Evolutionary conservation across 2,329 filamentous ascomycete species (phyloP), one percentile per base, ranked within the genome.

Genomic region (Elsinoe fawcettii): DNA sequence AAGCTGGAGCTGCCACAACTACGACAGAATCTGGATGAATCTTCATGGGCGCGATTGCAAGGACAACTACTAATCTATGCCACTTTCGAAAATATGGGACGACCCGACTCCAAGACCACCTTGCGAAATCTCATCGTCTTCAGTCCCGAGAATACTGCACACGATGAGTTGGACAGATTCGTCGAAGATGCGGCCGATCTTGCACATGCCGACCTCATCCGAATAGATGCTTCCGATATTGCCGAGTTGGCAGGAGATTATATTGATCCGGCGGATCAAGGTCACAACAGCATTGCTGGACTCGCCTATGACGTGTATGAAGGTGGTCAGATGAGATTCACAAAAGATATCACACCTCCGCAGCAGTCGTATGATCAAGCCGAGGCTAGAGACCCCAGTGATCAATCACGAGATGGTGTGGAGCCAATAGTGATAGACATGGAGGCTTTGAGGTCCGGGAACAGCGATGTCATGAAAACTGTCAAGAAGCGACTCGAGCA

Each of bases 191-290:
- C 86, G 43, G 86, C 87, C 0, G 73, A 74, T 11, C 77, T 82
- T 32, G 73, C 87, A 5, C 74, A 73, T 5, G 85, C 87, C 2
- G 83, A 92, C 62, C 66, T 92, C 2, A 72, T 93, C 30, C 78
- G 81, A 18, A 67, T 95, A 9, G 81, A 85, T 65, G 82, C 88
- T 1, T 80, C 84, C 60, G 85, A 87, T 65, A 72, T 95, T 55
- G 86, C 86, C 2, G 78, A 85, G 51, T 74, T 93, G 23, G 77
- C 85, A 0, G 86, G 85, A 2, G 77, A 82, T 43, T 89, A 90
- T 64, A 71, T 91, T 8, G 86, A 85, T 3, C 83, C 62, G n/a
- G 59, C 60, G 5, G 62, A 87, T 64, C 77, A 79, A 60, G 60
- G 73, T 65, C 74, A 55, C 63, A 79, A 62, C 66, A 75, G 60